These are phyloP conservation scores for Periconia digitata DNA, from an alignment of 2,329 filamentous ascomycete genomes.

Conservation along the genomic window DNA sequence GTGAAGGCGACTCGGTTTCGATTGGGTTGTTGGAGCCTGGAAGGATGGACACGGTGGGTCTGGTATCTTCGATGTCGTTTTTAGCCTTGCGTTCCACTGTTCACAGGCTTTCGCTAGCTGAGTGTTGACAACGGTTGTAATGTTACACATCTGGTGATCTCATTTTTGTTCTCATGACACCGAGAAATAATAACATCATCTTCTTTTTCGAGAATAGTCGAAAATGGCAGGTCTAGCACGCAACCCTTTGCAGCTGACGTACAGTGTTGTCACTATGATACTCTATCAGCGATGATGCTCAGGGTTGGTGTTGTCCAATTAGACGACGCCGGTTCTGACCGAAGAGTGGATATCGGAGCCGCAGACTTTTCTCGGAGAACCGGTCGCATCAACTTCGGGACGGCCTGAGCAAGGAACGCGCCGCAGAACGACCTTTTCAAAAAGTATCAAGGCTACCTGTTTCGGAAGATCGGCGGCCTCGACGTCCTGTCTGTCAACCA, in stretches of 20 bases:
- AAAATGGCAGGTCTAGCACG: no score
- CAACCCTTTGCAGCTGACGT: neutral
- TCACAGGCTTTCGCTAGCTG: no score
- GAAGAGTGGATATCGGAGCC: neutral
- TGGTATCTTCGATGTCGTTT: neutral
- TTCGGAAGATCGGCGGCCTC: neutral
- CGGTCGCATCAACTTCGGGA: neutral
- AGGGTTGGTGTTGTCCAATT: neutral
- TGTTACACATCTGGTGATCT: no score
- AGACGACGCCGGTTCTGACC: neutral
- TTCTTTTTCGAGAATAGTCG: no score
- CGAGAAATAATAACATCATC: no score
- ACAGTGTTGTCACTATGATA: neutral
- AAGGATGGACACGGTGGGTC: no score
- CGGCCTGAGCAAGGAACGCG: neutral
- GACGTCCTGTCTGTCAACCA: no score
- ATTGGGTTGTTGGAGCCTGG: neutral
- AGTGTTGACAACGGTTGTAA: no score
- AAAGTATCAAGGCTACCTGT: neutral
- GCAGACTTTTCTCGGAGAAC: conserved; percentile 1
- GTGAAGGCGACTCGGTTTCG: neutral
- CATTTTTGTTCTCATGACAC: no score
- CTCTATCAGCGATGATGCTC: neutral
- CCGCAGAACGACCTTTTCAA: neutral
- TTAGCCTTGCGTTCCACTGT: no score